These are phyloP conservation scores for Claviceps sp. DNA, from an alignment of 2,329 filamentous ascomycete species.

Conservation along the genomic window DNA sequence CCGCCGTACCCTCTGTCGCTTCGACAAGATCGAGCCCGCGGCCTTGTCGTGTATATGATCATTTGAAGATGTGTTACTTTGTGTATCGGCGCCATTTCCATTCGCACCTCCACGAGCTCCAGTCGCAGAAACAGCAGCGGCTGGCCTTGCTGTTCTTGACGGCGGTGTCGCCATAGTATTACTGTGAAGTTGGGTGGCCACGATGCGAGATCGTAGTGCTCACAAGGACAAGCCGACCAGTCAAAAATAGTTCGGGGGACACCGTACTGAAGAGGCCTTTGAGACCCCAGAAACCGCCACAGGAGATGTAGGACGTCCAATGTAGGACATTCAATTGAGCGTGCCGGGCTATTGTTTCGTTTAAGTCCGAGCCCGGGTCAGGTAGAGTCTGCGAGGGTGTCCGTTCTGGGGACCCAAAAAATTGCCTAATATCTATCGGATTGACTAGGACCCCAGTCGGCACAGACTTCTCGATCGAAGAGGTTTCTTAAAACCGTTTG, in stretches of 20 bases:
- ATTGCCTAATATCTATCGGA: background rate
- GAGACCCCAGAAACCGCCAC: background rate
- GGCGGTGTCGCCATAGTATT: background rate
- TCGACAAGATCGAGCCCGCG: constrained; percentile 4
- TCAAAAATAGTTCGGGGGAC: background rate
- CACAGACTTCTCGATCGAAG: background rate
- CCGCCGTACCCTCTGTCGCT: constrained; percentile 23
- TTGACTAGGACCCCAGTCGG: background rate
- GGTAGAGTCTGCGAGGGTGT: background rate
- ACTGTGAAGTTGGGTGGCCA: background rate
- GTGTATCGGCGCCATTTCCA: background rate
- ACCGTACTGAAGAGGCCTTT: background rate
- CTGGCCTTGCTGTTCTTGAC: background rate
- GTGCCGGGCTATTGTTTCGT: background rate
- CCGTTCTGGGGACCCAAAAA: background rate
- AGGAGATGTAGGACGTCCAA: background rate
- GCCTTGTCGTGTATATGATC: constrained; percentile 5
- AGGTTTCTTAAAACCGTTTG: background rate
- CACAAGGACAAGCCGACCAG: background rate
- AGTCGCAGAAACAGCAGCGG: background rate
- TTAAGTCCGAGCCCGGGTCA: background rate
- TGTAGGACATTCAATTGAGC: background rate
- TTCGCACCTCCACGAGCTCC: constrained; percentile 1
- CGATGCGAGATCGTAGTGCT: background rate
- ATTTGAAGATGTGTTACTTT: constrained; percentile 1